phyloP scores from a whole-genome alignment of 2,329 filamentous ascomycete genomes.

The Fusarium sambucinum region DNA sequence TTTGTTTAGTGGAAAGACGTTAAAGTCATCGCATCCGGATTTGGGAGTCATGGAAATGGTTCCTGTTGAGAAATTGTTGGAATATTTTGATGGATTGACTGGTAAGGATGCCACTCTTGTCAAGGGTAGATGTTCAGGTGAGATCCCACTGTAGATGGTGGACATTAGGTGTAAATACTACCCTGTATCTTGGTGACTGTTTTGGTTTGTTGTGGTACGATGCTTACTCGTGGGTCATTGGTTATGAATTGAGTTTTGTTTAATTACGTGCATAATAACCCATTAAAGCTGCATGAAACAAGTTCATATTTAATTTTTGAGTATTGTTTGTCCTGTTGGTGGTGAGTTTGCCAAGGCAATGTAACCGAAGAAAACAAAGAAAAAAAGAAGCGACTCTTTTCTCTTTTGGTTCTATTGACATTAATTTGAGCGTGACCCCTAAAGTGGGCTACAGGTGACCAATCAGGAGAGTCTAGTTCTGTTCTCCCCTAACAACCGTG shows the following conservation, averaged over 20 bases:
- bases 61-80: slow-evolving; percentile 71
- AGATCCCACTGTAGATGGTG: slow-evolving; percentile 15
- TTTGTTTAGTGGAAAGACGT: slow-evolving; percentile 75
- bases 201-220: not conserved
- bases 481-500: slow-evolving; percentile 11
- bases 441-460: slow-evolving; percentile 1
- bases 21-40: slow-evolving; percentile 75
- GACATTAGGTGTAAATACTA: not conserved
- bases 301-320: not conserved
- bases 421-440: slow-evolving; percentile 5
- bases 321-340: not conserved
- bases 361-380: not conserved
- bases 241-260: not conserved
- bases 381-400: not conserved
- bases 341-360: not conserved
- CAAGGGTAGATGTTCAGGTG: slow-evolving; percentile 49
- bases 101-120: slow-evolving; percentile 64
- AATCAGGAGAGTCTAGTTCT: not conserved
- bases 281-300: slow-evolving; percentile 1
- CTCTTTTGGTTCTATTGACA: not conserved
- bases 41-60: slow-evolving; percentile 80
- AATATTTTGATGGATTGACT: slow-evolving; percentile 78
- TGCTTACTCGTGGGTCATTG: not conserved
- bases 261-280: not conserved
- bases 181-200: not conserved